phyloP scores from a whole-genome alignment of 495 filamentous ascomycete genomes.

The Friedmanniomyces simplex region DNA sequence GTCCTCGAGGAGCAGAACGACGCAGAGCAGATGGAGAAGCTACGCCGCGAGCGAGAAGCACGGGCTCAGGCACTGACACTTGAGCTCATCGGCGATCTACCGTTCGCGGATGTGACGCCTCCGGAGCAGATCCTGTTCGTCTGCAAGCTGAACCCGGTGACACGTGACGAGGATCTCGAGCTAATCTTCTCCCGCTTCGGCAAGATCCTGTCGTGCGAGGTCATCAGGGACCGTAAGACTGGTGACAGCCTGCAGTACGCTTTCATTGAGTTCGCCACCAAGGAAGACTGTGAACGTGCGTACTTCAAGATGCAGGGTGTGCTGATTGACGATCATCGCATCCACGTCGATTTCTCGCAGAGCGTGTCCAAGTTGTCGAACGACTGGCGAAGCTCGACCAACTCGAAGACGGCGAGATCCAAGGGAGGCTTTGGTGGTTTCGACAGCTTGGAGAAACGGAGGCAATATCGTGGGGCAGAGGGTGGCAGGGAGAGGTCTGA shows the following conservation, averaged over 20 bases:
- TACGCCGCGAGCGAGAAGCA: slow-evolving; percentile 80
- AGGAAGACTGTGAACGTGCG: slow-evolving; percentile 84
- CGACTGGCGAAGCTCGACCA: slow-evolving; percentile 79
- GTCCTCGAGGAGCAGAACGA: slow-evolving; percentile 65
- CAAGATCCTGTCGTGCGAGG: slow-evolving; percentile 88
- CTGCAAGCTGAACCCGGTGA: slow-evolving; percentile 96
- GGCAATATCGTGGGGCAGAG: slow-evolving; percentile 75
- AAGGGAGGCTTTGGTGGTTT: slow-evolving; percentile 87
- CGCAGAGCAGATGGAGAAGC: slow-evolving; percentile 66
- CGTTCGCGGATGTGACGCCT: slow-evolving; percentile 95
- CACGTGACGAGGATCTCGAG: slow-evolving; percentile 86
- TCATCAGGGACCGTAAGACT: slow-evolving; percentile 88
- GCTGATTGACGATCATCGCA: slow-evolving; percentile 92
- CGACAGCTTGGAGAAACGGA: slow-evolving; percentile 71
- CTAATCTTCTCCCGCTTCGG: slow-evolving; percentile 96
- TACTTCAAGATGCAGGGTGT: slow-evolving; percentile 98
- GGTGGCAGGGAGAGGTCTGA: slow-evolving; percentile 35
- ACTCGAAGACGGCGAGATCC: slow-evolving; percentile 57
- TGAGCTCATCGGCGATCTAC: slow-evolving; percentile 96
- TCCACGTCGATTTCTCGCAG: slow-evolving; percentile 97
- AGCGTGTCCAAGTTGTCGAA: slow-evolving; percentile 87
- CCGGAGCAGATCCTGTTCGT: slow-evolving; percentile 97
- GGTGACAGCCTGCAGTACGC: slow-evolving; percentile 95
- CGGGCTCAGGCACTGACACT: slow-evolving; percentile 88
- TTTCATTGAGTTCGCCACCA: slow-evolving; percentile 92